These are phyloP conservation scores for Salix dunnii DNA, from an alignment of 345 rosid genomes.

Conservation along the genomic window DNA sequence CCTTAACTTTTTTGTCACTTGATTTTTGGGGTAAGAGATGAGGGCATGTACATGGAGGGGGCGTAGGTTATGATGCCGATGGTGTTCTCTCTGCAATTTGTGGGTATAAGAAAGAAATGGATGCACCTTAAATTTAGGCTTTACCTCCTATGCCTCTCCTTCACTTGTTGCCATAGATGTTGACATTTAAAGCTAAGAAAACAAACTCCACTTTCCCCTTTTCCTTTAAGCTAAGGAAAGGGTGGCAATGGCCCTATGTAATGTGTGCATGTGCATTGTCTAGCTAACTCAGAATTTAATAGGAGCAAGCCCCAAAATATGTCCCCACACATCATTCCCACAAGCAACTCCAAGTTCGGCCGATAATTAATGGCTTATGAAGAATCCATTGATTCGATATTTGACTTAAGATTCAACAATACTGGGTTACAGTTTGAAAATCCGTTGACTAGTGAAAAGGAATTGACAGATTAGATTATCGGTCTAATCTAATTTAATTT, in stretches of 20 bases:
- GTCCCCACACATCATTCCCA: slow-evolving; percentile 12
- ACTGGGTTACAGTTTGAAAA: too few relatives aligned
- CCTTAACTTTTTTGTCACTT: too few relatives aligned
- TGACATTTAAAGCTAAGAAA: slow-evolving; percentile 20
- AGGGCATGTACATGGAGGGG: background rate
- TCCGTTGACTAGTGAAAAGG: too few relatives aligned
- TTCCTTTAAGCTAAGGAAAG: slow-evolving; percentile 29
- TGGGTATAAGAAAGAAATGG: slow-evolving; percentile 18
- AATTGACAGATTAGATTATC: too few relatives aligned
- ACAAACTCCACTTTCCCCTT: slow-evolving; percentile 21
- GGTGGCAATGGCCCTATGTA: slow-evolving; percentile 14
- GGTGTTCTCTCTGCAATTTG: background rate
- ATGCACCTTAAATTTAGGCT: slow-evolving; percentile 24
- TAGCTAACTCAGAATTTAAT: background rate
- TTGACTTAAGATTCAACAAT: too few relatives aligned
- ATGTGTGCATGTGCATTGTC: slow-evolving; percentile 24
- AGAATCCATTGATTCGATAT: too few relatives aligned
- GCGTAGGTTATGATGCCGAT: background rate
- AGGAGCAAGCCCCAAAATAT: background rate
- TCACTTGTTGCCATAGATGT: background rate
- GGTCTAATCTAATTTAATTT: too few relatives aligned
- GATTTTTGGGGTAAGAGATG: too few relatives aligned
- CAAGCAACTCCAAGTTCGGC: background rate
- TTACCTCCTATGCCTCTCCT: slow-evolving; percentile 2
- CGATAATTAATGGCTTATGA: too few relatives aligned